phyloP scores from a whole-genome alignment of 1,284 basidiomycete genomes.

The Xerocomus amazonicus region DNA sequence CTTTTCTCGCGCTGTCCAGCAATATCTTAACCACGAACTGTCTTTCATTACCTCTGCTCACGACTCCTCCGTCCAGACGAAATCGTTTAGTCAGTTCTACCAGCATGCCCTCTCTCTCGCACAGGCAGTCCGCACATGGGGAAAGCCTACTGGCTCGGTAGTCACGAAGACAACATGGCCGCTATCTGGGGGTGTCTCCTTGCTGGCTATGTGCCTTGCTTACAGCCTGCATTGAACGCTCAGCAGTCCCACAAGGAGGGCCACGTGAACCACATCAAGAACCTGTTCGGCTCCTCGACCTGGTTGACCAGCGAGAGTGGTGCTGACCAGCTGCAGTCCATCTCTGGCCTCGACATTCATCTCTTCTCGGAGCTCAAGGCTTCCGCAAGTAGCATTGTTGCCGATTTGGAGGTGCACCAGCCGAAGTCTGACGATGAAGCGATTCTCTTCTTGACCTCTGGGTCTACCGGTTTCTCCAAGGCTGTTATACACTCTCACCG shows the following conservation, averaged over 20 bases:
- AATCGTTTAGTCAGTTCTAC: constrained; percentile 22
- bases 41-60: constrained; percentile 28
- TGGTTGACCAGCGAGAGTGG: constrained; percentile 25
- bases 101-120: constrained; percentile 20
- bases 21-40: constrained; percentile 17
- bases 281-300: constrained; percentile 17
- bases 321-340: constrained; percentile 21
- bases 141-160: constrained; percentile 26
- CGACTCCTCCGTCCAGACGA: constrained; percentile 25
- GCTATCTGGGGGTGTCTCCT: constrained; percentile 27
- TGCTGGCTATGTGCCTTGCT: constrained; percentile 27
- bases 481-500: constrained; percentile 27
- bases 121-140: constrained; percentile 10
- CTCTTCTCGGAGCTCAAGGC: constrained; percentile 19
- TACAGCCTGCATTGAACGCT: constrained; percentile 27
- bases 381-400: constrained; percentile 6
- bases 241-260: constrained; percentile 28
- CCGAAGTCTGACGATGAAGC: constrained; percentile 27
- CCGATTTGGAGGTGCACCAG: constrained; percentile 15
- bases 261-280: constrained; percentile 21
- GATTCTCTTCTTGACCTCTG: constrained; percentile 28
- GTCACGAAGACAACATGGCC: constrained; percentile 30
- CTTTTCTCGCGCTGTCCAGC: not conserved
- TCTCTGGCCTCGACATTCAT: constrained; percentile 23
- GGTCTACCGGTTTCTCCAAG: constrained; percentile 30